Percentiles rank a stretch among this genome's conserved stretches.
Evolutionary conservation across 2,329 filamentous ascomycete species (phyloP).

Genomic region (Penicillium sp.): DNA sequence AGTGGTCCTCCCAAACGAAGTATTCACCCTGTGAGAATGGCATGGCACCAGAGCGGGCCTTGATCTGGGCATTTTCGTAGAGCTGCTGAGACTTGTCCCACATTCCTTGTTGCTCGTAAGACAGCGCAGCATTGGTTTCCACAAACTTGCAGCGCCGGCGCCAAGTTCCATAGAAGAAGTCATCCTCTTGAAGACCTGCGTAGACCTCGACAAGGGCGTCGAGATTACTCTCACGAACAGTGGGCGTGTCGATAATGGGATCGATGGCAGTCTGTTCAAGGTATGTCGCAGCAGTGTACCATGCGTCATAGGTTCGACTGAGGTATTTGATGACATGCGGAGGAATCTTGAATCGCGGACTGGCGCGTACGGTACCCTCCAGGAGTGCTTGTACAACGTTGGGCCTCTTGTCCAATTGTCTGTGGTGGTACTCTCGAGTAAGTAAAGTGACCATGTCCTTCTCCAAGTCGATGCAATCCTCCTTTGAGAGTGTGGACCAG

Average conservation of each 20-base stretch:
- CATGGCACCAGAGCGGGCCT: constrained; percentile 91
- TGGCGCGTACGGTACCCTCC: constrained; percentile 80
- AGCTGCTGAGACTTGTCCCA: constrained; percentile 98
- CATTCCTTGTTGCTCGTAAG: constrained; percentile 98
- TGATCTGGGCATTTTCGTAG: constrained; percentile 96
- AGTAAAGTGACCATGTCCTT: constrained; percentile 86
- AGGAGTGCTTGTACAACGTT: constrained; percentile 94
- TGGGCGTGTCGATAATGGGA: constrained; percentile 79
- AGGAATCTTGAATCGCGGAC: constrained; percentile 86
- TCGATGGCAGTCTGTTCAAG: constrained; percentile 86
- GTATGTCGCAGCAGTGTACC: constrained; percentile 92
- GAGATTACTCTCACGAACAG: constrained; percentile 87
- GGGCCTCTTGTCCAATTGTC: constrained; percentile 90
- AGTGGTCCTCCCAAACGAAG: constrained; percentile 99
- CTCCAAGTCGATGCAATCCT: constrained; percentile 87
- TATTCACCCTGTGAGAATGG: constrained; percentile 97
- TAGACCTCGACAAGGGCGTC: constrained; percentile 96
- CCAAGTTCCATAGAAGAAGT: constrained; percentile 98
- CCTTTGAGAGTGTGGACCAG: constrained; percentile 84
- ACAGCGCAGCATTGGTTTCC: constrained; percentile 94
- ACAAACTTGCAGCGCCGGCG: constrained; percentile 92
- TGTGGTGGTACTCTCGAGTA: constrained; percentile 92
- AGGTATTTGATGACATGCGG: constrained; percentile 96
- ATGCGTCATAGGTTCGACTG: constrained; percentile 90
- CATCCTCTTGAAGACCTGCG: constrained; percentile 85